These are phyloP conservation scores for Cladophialophora exuberans DNA, from an alignment of 2,329 filamentous ascomycete genomes.

Conservation along the genomic window DNA sequence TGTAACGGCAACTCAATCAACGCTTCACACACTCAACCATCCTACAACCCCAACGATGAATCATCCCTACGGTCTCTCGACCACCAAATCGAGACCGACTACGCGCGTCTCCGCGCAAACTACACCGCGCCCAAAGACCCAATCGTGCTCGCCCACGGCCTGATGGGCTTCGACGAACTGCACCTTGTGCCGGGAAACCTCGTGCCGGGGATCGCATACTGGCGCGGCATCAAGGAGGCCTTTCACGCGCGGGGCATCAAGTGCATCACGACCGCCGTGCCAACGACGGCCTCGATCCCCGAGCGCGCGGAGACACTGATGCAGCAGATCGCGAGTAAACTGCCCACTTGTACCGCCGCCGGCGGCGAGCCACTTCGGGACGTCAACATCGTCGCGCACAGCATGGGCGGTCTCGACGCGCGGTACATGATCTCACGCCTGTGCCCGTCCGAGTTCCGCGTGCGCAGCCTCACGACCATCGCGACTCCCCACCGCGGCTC, in stretches of 20 bases:
- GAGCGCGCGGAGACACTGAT: constrained; percentile 58
- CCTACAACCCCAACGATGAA: constrained; percentile 15
- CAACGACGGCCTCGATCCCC: constrained; percentile 63
- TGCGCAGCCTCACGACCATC: constrained; percentile 69
- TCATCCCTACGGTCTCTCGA: constrained; percentile 45
- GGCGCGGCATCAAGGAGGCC: constrained; percentile 66
- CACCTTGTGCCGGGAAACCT: constrained; percentile 54
- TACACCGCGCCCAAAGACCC: constrained; percentile 64
- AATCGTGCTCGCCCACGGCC: constrained; percentile 66
- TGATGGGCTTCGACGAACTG: constrained; percentile 67
- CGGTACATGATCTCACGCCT: constrained; percentile 66
- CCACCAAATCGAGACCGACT: constrained; percentile 62
- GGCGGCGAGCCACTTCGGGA: constrained; percentile 57
- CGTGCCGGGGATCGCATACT: constrained; percentile 64
- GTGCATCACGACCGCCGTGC: constrained; percentile 64
- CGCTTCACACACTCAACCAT: not conserved
- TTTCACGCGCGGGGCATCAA: constrained; percentile 59
- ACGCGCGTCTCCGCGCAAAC: constrained; percentile 59
- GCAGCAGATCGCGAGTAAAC: constrained; percentile 56
- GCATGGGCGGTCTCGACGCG: constrained; percentile 64
- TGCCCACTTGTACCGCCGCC: constrained; percentile 32
- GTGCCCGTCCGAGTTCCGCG: constrained; percentile 65
- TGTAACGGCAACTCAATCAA: not conserved
- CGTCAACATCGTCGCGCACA: constrained; percentile 67
- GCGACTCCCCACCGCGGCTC: constrained; percentile 62